Evolutionary conservation across 2,329 filamentous ascomycete species (phyloP).

Genomic region (Trichoderma koningiopsis): DNA sequence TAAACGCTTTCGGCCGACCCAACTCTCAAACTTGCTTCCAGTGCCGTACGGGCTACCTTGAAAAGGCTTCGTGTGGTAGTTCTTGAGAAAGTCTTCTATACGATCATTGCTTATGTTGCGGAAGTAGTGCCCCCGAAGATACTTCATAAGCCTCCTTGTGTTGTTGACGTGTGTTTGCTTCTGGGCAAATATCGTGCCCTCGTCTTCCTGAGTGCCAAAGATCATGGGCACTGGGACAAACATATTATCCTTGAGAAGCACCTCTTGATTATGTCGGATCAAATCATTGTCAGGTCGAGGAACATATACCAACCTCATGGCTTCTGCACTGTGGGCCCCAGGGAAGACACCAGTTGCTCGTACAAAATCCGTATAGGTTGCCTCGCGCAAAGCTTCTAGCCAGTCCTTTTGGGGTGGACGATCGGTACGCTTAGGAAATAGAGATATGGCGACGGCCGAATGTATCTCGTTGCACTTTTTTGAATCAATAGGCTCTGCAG

Average conservation of each 20-base stretch:
- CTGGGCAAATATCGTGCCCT: slow-evolving; percentile 65
- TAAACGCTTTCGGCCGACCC: slow-evolving; percentile 66
- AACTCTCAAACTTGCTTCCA: slow-evolving; percentile 58
- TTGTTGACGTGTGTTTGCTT: slow-evolving; percentile 61
- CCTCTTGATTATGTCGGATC: slow-evolving; percentile 57
- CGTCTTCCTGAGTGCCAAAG: slow-evolving; percentile 65
- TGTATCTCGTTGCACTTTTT: slow-evolving; percentile 67
- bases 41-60: slow-evolving; percentile 64
- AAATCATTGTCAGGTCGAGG: slow-evolving; percentile 61
- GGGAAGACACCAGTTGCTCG: slow-evolving; percentile 62
- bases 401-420: slow-evolving; percentile 46
- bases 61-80: slow-evolving; percentile 53
- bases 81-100: slow-evolving; percentile 53
- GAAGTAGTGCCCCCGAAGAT: slow-evolving; percentile 57
- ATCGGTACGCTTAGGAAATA: slow-evolving; percentile 29
- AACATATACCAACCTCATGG: slow-evolving; percentile 62
- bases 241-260: slow-evolving; percentile 47
- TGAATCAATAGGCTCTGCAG: slow-evolving; percentile 64
- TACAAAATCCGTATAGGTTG: slow-evolving; percentile 62
- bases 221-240: slow-evolving; percentile 65
- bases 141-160: slow-evolving; percentile 53
- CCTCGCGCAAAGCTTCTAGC: slow-evolving; percentile 64
- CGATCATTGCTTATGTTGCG: slow-evolving; percentile 39
- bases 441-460: slow-evolving; percentile 58
- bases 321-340: slow-evolving; percentile 56